These are phyloP conservation scores for Beauveria pseudobassiana DNA, from an alignment of 2,329 filamentous ascomycete genomes.

Conservation along the genomic window DNA sequence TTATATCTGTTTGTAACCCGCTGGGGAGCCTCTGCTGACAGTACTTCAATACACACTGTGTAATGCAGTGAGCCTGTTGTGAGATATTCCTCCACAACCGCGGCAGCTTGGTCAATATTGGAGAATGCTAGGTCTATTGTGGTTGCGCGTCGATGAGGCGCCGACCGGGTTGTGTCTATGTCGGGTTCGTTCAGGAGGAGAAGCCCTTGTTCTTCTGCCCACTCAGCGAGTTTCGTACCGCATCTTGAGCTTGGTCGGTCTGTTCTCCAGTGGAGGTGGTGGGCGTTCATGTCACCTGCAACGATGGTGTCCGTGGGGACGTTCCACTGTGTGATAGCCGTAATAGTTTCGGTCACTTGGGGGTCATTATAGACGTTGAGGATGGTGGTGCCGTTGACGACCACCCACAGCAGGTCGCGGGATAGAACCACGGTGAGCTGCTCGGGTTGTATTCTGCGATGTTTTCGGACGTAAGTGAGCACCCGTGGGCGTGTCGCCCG, in stretches of 20 bases:
- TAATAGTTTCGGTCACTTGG: too few species aligned
- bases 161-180: neutral
- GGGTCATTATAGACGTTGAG: too few species aligned
- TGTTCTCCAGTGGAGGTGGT: neutral
- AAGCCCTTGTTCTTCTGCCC: neutral
- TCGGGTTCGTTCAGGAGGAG: neutral
- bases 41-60: neutral
- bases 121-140: slow-evolving; percentile 2
- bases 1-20: neutral
- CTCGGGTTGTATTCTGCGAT: too few species aligned
- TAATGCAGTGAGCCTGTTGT: neutral
- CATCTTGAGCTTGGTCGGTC: neutral
- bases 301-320: too few species aligned
- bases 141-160: neutral
- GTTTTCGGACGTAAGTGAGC: too few species aligned
- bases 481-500: too few species aligned
- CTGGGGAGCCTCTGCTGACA: neutral
- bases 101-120: neutral
- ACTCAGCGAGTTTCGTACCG: neutral
- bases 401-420: too few species aligned
- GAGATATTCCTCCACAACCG: neutral
- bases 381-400: too few species aligned
- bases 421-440: too few species aligned
- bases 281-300: too few species aligned
- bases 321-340: too few species aligned